Conservation (phyloP, 345 rosid species). For the Physaria fendleri region DNA sequence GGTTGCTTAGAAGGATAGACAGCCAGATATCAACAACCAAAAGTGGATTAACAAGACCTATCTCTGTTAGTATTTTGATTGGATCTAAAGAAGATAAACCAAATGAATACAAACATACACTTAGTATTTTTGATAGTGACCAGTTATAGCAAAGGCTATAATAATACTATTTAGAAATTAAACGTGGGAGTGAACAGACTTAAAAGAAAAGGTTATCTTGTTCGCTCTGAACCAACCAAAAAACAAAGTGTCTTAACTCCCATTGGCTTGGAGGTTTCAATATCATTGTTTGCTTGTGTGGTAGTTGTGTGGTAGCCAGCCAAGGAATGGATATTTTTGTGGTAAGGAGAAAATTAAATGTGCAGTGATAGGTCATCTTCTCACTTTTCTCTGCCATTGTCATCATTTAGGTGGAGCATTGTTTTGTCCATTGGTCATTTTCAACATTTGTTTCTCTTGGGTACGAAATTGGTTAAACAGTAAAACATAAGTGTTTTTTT, state of each 20-base stretch:
- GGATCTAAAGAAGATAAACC: constrained; percentile 10
- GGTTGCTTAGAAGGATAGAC: constrained; percentile 15
- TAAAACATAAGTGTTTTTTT: not conserved
- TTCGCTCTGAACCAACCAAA: constrained; percentile 10
- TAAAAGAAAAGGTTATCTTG: constrained; percentile 12
- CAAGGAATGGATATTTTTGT: constrained; percentile 13
- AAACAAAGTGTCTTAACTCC: constrained; percentile 20
- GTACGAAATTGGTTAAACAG: constrained; percentile 5
- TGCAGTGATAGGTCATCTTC: constrained; percentile 18
- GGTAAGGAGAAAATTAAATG: constrained; percentile 16
- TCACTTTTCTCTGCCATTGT: constrained; percentile 9
- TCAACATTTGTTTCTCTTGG: constrained; percentile 3
- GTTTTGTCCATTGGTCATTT: constrained; percentile 24
- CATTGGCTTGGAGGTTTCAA: constrained; percentile 29
- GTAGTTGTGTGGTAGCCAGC: constrained; percentile 28
- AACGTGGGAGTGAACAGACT: constrained; percentile 7
- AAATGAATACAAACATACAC: constrained; percentile 3
- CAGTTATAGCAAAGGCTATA: not conserved
- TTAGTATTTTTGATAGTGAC: constrained; percentile 8
- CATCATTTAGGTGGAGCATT: constrained; percentile 28
- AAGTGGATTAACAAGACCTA: constrained; percentile 19
- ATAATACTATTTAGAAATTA: not conserved
- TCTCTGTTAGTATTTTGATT: not conserved
- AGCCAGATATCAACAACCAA: constrained; percentile 3
- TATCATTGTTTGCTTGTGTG: constrained; percentile 18